A percentile compares a stretch with the other conserved stretches of the same genome.
phyloP scores from a whole-genome alignment of 805 yeast species.

The Pichia gijzeniarum region DNA sequence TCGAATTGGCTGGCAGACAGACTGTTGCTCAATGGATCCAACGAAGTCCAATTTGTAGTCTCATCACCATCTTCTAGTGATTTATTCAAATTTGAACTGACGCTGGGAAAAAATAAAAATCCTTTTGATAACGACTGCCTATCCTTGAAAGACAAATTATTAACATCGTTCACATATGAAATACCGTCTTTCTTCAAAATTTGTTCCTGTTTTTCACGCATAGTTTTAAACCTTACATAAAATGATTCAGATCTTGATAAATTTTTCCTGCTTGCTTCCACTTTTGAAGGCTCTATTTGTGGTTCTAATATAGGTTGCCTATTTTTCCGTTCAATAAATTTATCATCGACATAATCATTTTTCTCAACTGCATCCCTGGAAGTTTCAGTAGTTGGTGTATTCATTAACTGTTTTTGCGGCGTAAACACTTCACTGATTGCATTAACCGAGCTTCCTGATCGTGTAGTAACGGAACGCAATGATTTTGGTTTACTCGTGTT shows the following conservation, averaged over 20 bases:
- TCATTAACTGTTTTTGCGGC: background rate
- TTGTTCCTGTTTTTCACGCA: slow-evolving; percentile 18
- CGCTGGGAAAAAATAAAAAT: slow-evolving; percentile 21
- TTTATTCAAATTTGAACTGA: slow-evolving; percentile 15
- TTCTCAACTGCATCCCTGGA: background rate
- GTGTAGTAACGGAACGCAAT: background rate
- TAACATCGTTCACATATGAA: slow-evolving; percentile 16
- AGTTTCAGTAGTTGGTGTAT: background rate
- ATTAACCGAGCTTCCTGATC: background rate
- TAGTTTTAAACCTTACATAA: slow-evolving; percentile 13
- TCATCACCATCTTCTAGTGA: background rate
- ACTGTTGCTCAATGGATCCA: background rate
- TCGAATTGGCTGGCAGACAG: background rate
- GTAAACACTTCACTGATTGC: background rate
- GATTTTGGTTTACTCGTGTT: background rate
- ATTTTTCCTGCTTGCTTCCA: too few relatives aligned
- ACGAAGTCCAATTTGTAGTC: slow-evolving; percentile 7
- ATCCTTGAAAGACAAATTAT: slow-evolving; percentile 8
- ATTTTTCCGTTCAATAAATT: background rate
- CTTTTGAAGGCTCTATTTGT: too few relatives aligned
- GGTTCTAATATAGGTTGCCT: too few relatives aligned
- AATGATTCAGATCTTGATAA: slow-evolving; percentile 14
- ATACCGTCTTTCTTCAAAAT: slow-evolving; percentile 20
- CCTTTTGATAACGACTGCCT: slow-evolving; percentile 9
- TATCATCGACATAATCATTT: background rate